These are phyloP conservation scores for Phytophthora megakarya DNA, from an alignment of 352 stramenopile species.

Conservation along the genomic window DNA sequence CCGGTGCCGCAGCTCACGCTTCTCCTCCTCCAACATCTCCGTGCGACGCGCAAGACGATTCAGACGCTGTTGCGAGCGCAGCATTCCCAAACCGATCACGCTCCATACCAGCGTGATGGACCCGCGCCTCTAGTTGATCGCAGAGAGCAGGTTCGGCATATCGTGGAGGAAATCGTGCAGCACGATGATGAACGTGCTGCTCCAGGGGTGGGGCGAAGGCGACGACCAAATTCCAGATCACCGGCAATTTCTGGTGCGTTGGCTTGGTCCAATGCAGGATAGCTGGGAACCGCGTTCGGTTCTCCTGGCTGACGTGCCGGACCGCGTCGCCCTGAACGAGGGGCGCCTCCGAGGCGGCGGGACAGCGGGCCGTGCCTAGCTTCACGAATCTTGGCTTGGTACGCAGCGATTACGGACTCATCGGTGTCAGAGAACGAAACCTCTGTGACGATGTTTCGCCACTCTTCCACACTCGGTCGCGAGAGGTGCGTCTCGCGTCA, in stretches of 20 bases:
- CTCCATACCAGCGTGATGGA: neutral
- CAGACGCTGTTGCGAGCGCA: neutral
- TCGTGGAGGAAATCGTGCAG: neutral
- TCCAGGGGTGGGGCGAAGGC: neutral
- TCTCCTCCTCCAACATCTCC: neutral
- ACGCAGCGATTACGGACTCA: neutral
- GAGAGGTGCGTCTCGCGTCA: neutral
- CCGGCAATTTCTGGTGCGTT: slow-evolving; percentile 7
- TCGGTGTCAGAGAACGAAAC: neutral
- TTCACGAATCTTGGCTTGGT: neutral
- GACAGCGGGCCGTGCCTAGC: slow-evolving; percentile 1
- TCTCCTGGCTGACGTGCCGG: slow-evolving; percentile 2
- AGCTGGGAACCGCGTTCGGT: slow-evolving; percentile 7
- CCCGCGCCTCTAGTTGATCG: slow-evolving; percentile 4
- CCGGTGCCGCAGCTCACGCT: neutral
- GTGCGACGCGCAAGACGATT: neutral
- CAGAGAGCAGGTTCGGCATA: neutral
- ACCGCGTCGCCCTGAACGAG: slow-evolving; percentile 8
- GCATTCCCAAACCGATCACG: neutral
- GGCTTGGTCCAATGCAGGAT: neutral
- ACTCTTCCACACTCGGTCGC: neutral
- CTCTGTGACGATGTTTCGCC: neutral
- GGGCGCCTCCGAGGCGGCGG: no score
- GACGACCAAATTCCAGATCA: neutral
- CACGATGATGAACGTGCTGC: neutral